A percentile compares a stretch with the other conserved stretches of the same genome.
Evolutionary conservation across 2,329 filamentous ascomycete species (phyloP).

Genomic region (Colletotrichum sansevieriae): DNA sequence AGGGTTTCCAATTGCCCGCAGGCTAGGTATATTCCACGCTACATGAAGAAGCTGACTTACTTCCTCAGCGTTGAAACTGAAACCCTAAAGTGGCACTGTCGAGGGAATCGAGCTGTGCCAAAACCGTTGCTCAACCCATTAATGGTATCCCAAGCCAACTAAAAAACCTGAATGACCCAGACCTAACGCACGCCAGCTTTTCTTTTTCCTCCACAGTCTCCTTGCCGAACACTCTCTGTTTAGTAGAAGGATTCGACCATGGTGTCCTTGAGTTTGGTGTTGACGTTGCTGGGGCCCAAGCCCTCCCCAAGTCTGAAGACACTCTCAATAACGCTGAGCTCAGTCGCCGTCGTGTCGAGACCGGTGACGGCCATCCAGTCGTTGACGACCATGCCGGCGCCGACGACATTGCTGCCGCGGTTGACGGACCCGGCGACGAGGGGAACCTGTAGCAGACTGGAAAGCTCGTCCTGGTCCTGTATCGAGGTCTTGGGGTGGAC

Average conservation of each 20-base stretch:
- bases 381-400: constrained; percentile 95
- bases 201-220: neutral
- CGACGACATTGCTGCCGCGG: constrained; percentile 93
- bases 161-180: constrained; percentile 33
- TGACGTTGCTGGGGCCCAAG: constrained; percentile 81
- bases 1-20: constrained; percentile 28
- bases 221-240: constrained; percentile 44
- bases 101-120: constrained; percentile 22
- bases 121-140: constrained; percentile 37
- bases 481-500: constrained; percentile 98
- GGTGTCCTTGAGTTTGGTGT: constrained; percentile 91
- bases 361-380: constrained; percentile 95
- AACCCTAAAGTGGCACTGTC: constrained; percentile 28
- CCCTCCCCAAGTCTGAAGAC: constrained; percentile 96
- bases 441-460: constrained; percentile 91
- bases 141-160: constrained; percentile 42
- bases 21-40: constrained; percentile 37
- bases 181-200: constrained; percentile 17
- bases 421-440: constrained; percentile 96
- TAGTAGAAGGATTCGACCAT: constrained; percentile 99
- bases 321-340: constrained; percentile 95
- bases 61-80: constrained; percentile 15
- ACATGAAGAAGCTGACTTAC: neutral
- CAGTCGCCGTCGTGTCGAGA: constrained; percentile 93
- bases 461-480: constrained; percentile 98